Evolutionary conservation across 306 rosid species (phyloP), one percentile per base, ranked within the genome.

Genomic region (Dalbergia oliveri): DNA sequence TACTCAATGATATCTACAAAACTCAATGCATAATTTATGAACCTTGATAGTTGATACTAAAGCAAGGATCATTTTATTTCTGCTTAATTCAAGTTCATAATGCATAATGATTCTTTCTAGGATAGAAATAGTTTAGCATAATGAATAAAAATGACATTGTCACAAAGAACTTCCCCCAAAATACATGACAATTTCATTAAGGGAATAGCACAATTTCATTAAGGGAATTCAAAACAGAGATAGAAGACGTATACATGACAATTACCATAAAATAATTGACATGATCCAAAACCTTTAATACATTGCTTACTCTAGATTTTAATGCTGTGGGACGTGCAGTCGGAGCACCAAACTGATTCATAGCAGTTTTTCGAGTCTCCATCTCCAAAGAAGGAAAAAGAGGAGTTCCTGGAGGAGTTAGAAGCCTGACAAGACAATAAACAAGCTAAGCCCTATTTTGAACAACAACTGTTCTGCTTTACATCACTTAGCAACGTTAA

Each of bases 351-450:
- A 85, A 90, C 88, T 89, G 97, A 83, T 89, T 88, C 93, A 84
- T 90, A 50, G 86, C 72, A 61, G 93, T 88, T 87, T 88, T 91
- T 78, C 86, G 90, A 63, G 97, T 80, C 69, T 89, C 98, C 89
- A 88, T 89, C 86, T 93, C 99, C 92, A 93, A 56, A 82, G 99
- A 96, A 87, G 99, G 97, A 85, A 93, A 96, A 62, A 93, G 94
- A 51, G 99, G 99, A 77, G 98, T 90, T 66, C 99, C 98, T 4
- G 99, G 99, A 61, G 98, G 99, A 35, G 97, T 89, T 68, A 96
- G 85, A 83, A 96, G 98, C 99, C 99, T 96, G 93, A 78, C 87
- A 82, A 66, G 72, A 58, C 26, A 72, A 76, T 39, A 85, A 71
- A 49, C 15, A 77, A 68, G 73, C 59, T 81, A 79, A 80, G 80